Percentiles rank a stretch among this genome's conserved stretches.
Conservation (phyloP, 768 basidiomycete species). For the Rhizopogon rudus region DNA sequence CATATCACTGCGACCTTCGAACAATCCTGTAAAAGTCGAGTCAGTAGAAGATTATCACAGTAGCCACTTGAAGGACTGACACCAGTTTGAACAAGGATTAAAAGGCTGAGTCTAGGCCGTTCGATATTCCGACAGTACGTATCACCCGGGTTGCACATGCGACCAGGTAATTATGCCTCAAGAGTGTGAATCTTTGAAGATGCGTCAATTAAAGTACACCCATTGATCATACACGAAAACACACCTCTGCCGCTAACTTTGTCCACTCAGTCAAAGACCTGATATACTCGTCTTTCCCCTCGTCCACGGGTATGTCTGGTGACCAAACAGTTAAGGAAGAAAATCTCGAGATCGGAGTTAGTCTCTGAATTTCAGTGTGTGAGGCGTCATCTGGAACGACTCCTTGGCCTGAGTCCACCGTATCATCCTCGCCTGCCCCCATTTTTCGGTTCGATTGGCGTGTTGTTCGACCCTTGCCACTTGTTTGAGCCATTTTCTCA, state of each 20-base stretch:
- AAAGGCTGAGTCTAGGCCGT: background rate
- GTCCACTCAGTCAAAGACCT: slow-evolving; percentile 71
- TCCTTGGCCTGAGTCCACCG: slow-evolving; percentile 17
- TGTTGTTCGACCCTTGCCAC: slow-evolving; percentile 7
- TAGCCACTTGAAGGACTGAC: background rate
- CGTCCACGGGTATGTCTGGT: slow-evolving; percentile 66
- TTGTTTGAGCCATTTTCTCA: slow-evolving; percentile 2
- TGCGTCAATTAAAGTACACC: background rate
- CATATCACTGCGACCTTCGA: no score
- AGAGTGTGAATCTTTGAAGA: background rate
- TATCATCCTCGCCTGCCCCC: slow-evolving; percentile 24
- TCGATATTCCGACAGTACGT: background rate
- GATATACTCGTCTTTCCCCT: slow-evolving; percentile 66
- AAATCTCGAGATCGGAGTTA: slow-evolving; percentile 53
- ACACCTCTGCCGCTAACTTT: slow-evolving; percentile 55
- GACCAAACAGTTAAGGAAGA: slow-evolving; percentile 71
- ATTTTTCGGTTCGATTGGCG: slow-evolving; percentile 20
- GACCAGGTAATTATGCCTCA: background rate
- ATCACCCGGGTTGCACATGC: background rate
- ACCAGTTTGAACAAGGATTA: background rate
- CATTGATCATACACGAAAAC: slow-evolving; percentile 9
- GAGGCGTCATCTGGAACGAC: slow-evolving; percentile 18
- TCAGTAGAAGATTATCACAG: no score
- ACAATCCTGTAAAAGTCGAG: no score
- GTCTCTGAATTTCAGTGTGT: slow-evolving; percentile 20